phyloP scores from a whole-genome alignment of 768 basidiomycete genomes.

The Coprinopsis cinerea region DNA sequence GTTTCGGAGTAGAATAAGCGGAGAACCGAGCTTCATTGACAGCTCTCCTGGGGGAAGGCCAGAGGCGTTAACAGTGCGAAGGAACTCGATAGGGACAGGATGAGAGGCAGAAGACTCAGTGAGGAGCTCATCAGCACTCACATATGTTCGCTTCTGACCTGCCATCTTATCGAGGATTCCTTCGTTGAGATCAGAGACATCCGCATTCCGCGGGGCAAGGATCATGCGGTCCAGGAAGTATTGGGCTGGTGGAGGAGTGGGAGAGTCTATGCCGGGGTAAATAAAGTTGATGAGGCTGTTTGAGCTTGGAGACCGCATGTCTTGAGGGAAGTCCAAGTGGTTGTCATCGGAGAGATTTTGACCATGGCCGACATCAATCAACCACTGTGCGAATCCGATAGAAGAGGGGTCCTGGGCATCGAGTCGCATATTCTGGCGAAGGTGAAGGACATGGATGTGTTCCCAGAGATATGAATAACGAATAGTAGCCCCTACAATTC shows the following conservation, averaged over 20 bases:
- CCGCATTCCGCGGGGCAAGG: slow-evolving; percentile 25
- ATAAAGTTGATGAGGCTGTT: slow-evolving; percentile 2
- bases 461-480: slow-evolving; percentile 34
- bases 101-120: slow-evolving; percentile 10
- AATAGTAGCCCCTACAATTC: slow-evolving; percentile 33
- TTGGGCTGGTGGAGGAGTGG: slow-evolving; percentile 12
- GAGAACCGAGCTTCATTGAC: slow-evolving; percentile 22
- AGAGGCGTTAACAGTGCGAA: slow-evolving; percentile 25
- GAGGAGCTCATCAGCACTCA: slow-evolving; percentile 23
- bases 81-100: slow-evolving; percentile 25
- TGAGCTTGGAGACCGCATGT: neutral
- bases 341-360: slow-evolving; percentile 1
- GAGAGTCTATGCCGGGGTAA: slow-evolving; percentile 5
- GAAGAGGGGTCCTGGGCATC: slow-evolving; percentile 18
- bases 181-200: slow-evolving; percentile 27
- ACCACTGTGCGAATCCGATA: slow-evolving; percentile 28
- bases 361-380: slow-evolving; percentile 23
- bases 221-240: slow-evolving; percentile 31
- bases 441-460: slow-evolving; percentile 23
- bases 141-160: slow-evolving; percentile 16
- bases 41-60: slow-evolving; percentile 30
- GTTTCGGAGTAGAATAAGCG: slow-evolving; percentile 28
- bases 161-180: slow-evolving; percentile 17
- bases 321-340: neutral
- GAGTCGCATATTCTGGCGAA: slow-evolving; percentile 38